A percentile compares a stretch with the other conserved stretches of the same genome.
phyloP scores from a whole-genome alignment of 495 filamentous ascomycete genomes.

The Pyrenopolyporus hunteri region DNA sequence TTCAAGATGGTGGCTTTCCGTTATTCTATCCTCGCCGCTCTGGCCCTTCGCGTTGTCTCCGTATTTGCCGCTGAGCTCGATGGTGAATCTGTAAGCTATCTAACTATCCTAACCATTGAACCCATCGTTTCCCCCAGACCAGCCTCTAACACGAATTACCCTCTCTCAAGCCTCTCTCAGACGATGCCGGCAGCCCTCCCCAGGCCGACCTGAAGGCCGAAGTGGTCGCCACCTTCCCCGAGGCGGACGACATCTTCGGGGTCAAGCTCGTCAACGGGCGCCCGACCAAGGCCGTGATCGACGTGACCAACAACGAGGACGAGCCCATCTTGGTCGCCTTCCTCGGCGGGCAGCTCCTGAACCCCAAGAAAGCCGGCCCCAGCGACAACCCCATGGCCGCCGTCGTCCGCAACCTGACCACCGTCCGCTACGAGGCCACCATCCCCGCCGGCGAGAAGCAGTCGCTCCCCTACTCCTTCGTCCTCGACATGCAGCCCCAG shows the following conservation, averaged over 20 bases:
- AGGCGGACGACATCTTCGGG: slow-evolving; percentile 83
- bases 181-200: slow-evolving; percentile 52
- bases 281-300: slow-evolving; percentile 80
- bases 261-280: slow-evolving; percentile 94
- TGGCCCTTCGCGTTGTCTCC: slow-evolving; percentile 70
- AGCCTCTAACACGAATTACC: slow-evolving; percentile 23
- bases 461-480: slow-evolving; percentile 80
- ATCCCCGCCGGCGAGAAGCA: slow-evolving; percentile 80
- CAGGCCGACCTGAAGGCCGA: slow-evolving; percentile 72
- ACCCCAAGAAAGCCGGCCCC: slow-evolving; percentile 52
- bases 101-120: not conserved
- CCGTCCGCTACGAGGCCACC: slow-evolving; percentile 71
- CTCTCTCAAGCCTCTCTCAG: slow-evolving; percentile 33
- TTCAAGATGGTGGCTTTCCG: slow-evolving; percentile 73
- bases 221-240: slow-evolving; percentile 79
- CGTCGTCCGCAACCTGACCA: slow-evolving; percentile 84
- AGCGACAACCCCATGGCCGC: slow-evolving; percentile 58
- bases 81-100: slow-evolving; percentile 57
- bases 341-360: slow-evolving; percentile 77
- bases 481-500: slow-evolving; percentile 91
- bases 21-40: slow-evolving; percentile 71
- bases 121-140: not conserved
- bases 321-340: slow-evolving; percentile 75
- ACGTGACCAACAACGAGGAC: slow-evolving; percentile 83
- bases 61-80: slow-evolving; percentile 61